Base-by-base conservation (phyloP, 352 stramenopile species). In the Aphanomyces invadans region DNA sequence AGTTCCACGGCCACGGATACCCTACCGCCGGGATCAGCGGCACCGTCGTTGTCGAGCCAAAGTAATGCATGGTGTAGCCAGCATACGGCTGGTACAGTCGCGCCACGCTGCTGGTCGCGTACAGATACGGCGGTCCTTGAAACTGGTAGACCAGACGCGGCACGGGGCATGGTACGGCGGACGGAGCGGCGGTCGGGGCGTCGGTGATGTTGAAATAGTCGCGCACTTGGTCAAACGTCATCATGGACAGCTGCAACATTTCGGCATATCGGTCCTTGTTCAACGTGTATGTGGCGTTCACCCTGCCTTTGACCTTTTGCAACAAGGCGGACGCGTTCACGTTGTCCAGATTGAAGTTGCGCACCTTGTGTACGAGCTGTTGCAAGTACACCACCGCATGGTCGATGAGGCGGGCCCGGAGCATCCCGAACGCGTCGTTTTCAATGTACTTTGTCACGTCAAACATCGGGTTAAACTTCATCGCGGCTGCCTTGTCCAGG, bases 1-100 rank as follows among this genome's bases (percentile, higher is more conserved):
- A 15, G 28, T 59, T 21, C 60, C 60, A 67, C 9, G 60, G 39
- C 60, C 60, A 67, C 23, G 49, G 45, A 26, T 67, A 67, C 25
- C 29, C 49, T 5, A 21, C 49, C 12, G 49, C 49, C 12, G 49
- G 49, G 1, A 57, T 11, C 12, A 57, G 4, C 12, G 49, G 49
- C 7, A 32, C 28, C 3, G 32, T 49, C 17, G 49, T 67, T 2
- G 60, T 26, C 21, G 60, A 44, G 0, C 38, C 60, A 28, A 57
- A 67, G 36, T 67, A 57, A 2, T 44, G 21, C 2, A 29, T 3
- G 2, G 60, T n/a, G 25, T 67, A 67, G 21, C 21, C 31, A 25
- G 42, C 19, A 28, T 46, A 67, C 33, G 60, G 60, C 49, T 59
- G 26, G 33, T 32, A 67, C 12, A 12, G 29, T 11, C 25, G 12